A percentile compares a stretch with the other conserved stretches of the same genome.
These are phyloP conservation scores for Aureobasidium sp. DNA, from an alignment of 2,329 filamentous ascomycete species.

Conservation along the genomic window DNA sequence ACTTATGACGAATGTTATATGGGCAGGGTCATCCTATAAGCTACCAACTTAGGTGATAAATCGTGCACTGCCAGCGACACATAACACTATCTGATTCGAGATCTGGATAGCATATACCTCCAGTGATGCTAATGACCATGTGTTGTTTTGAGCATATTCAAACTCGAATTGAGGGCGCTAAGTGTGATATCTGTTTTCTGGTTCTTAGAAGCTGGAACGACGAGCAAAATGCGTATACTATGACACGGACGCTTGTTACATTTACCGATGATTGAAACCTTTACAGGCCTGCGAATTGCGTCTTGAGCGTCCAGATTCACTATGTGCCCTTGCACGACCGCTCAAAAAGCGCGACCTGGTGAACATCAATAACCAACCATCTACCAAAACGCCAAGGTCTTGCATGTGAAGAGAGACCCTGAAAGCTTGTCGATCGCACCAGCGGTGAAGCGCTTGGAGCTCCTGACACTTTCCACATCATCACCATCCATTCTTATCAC, in stretches of 20 bases:
- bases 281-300: too few relatives aligned
- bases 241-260: too few relatives aligned
- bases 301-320: too few relatives aligned
- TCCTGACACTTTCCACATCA: neutral
- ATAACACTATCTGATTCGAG: neutral
- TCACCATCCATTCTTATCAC: neutral
- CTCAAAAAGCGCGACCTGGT: too few relatives aligned
- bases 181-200: neutral
- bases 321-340: too few relatives aligned
- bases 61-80: neutral
- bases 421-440: neutral
- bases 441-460: neutral
- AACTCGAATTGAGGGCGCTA: neutral
- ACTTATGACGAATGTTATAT: too few relatives aligned
- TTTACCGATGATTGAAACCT: too few relatives aligned
- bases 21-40: neutral
- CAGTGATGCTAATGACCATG: neutral
- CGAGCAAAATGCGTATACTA: too few relatives aligned
- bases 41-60: neutral
- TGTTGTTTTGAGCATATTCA: too few relatives aligned
- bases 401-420: constrained; percentile 10
- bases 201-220: too few relatives aligned
- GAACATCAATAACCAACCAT: too few relatives aligned
- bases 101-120: neutral
- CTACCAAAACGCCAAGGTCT: too few relatives aligned